Evolutionary conservation across 441 rosid species (phyloP).

Genomic region (Breynia disticha): DNA sequence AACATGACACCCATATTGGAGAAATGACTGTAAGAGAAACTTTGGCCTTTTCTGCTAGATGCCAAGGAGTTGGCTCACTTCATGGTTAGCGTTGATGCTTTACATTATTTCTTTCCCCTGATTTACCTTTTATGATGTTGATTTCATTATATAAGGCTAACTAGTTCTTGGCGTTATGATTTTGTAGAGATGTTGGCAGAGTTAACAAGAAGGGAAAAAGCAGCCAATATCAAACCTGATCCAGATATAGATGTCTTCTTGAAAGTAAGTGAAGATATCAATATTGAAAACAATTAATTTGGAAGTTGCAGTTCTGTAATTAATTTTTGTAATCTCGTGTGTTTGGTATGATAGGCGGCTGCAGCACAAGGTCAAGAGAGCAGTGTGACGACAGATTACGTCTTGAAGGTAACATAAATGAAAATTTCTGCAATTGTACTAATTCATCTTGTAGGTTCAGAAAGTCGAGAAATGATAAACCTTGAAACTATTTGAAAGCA

Average conservation of each 20-base stretch:
- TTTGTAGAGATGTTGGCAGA: constrained; percentile 11
- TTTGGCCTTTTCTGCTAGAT: constrained; percentile 2
- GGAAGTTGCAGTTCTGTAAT: background rate
- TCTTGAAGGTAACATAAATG: constrained; percentile 21
- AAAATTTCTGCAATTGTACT: background rate
- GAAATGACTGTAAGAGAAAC: constrained; percentile 1
- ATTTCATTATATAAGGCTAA: too few species aligned
- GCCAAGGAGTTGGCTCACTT: too few species aligned
- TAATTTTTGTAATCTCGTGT: background rate
- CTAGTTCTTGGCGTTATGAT: too few species aligned
- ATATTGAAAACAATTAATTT: background rate
- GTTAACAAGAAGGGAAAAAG: constrained; percentile 9
- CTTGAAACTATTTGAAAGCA: background rate
- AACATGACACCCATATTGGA: background rate
- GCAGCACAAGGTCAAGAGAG: constrained; percentile 37
- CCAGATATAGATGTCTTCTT: constrained; percentile 7
- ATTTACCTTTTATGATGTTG: too few species aligned
- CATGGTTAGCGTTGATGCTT: too few species aligned
- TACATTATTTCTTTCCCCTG: too few species aligned
- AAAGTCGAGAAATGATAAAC: too few species aligned
- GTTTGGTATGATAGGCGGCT: constrained; percentile 26
- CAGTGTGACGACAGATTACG: constrained; percentile 47
- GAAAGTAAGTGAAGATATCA: too few species aligned
- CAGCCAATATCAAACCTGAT: constrained; percentile 10
- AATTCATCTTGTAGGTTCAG: background rate